A percentile compares a stretch with the other conserved stretches of the same genome.
Evolutionary conservation across 2,329 filamentous ascomycete genomes (phyloP).

Genomic region (Arthrobotrys sphaeroides): DNA sequence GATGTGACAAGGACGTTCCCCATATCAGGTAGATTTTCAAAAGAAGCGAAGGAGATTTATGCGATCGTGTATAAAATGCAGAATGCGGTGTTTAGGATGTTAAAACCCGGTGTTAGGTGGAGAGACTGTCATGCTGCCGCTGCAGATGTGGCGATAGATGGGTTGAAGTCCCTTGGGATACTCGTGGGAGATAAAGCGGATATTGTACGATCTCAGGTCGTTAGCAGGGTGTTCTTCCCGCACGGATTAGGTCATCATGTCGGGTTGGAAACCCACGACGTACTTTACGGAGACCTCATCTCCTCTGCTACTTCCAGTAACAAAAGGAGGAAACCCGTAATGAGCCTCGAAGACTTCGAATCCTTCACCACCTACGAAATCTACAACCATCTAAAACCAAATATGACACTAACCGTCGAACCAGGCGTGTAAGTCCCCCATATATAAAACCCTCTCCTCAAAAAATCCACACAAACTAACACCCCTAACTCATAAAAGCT

Average conservation of each 20-base stretch:
- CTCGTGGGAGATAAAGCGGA: slow-evolving; percentile 70
- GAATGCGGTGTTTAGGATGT: slow-evolving; percentile 72
- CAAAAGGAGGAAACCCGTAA: slow-evolving; percentile 79
- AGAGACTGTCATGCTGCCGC: slow-evolving; percentile 77
- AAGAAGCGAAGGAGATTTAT: slow-evolving; percentile 78
- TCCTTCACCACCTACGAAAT: slow-evolving; percentile 9
- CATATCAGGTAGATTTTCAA: slow-evolving; percentile 74
- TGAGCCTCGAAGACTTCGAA: slow-evolving; percentile 59
- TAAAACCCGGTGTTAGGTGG: slow-evolving; percentile 76
- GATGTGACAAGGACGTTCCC: slow-evolving; percentile 92
- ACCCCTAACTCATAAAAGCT: slow-evolving; percentile 60
- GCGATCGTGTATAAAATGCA: slow-evolving; percentile 84
- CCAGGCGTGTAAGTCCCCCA: slow-evolving; percentile 71
- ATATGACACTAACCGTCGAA: slow-evolving; percentile 81
- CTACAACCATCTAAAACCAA: slow-evolving; percentile 64
- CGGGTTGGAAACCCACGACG: slow-evolving; percentile 72
- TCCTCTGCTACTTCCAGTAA: neutral
- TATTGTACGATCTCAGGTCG: slow-evolving; percentile 67
- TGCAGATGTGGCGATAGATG: slow-evolving; percentile 75
- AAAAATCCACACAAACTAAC: neutral
- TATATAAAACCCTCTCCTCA: neutral
- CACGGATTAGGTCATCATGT: slow-evolving; percentile 72
- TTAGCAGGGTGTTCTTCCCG: slow-evolving; percentile 72
- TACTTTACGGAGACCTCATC: slow-evolving; percentile 40
- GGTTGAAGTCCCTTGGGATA: slow-evolving; percentile 76